Base-by-base conservation (phyloP, 805 yeast genomes). In the Cyberlindnera japonica region DNA sequence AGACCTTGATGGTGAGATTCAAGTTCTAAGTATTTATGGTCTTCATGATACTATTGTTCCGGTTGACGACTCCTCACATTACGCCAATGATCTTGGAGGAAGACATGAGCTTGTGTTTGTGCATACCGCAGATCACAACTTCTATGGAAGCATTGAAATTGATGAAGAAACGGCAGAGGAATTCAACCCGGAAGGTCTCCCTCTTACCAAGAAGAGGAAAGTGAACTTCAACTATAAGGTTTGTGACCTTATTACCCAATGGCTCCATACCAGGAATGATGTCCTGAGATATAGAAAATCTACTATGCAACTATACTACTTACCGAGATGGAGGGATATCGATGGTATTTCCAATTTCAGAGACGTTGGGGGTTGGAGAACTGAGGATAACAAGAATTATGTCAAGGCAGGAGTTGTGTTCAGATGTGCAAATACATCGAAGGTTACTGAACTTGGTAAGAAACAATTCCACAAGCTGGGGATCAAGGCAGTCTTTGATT, bases 111-210 rank as follows among this genome's bases (percentile, higher is more conserved):
- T 88, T 39, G 66, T 68, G 25, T 58, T 86, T 10, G 66, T 90
- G 9, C 74, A 75, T 1, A 69, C 68, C 32, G 96, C 95, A 0
- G 90, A 87, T 57, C 98, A 90, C 61, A 86, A 84, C 53, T 89
- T 73, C 55, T 83, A 74, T 54, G 91, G 93, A 0, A 49, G 56
- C 0, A 53, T 58, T 3, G 62, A 48, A 5, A 65, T 73, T 36
- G 53, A 62, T 16, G 64, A 63, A 16, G 70, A 55, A 13, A 52
- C 54, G 38, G 33, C 64, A 51, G 43, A 17, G 3, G 43, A 40
- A 22, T 50, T 47, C 47, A 64, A 69, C 54, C 67, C 74, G n/a
- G 46, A 55, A n/a, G 41, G 57, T 15, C 49, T 68, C 14, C 84
- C 86, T 0, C 36, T 74, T 28, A 72, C 61, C 28, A 58, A 64